Conservation (phyloP, 1,284 basidiomycete genomes). For the Trametes hirsuta region DNA sequence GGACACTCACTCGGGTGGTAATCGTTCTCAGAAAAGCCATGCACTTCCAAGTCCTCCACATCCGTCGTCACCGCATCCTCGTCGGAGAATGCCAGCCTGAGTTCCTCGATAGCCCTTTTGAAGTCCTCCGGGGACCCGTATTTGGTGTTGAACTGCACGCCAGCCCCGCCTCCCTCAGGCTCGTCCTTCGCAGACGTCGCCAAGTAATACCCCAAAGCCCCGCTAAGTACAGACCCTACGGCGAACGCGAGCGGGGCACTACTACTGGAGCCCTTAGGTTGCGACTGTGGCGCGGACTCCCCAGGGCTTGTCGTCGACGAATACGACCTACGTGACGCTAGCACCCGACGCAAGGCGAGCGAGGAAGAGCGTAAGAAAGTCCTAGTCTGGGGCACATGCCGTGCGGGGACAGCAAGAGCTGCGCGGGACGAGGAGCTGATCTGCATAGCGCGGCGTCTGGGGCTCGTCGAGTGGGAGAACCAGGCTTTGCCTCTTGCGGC, state of each 20-base stretch:
- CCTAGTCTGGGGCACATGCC: neutral
- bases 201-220: constrained; percentile 15
- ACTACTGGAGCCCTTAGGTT: neutral
- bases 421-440: too few relatives aligned
- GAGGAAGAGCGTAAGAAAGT: neutral
- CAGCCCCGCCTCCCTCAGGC: neutral
- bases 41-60: constrained; percentile 52
- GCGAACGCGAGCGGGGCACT: constrained; percentile 13
- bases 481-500: too few relatives aligned
- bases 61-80: constrained; percentile 55
- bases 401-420: neutral
- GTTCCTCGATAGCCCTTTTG: constrained; percentile 50
- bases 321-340: neutral
- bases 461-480: too few relatives aligned
- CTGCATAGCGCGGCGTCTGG: too few relatives aligned
- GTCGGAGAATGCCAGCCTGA: constrained; percentile 42
- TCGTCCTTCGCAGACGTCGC: neutral
- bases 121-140: constrained; percentile 59
- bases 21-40: constrained; percentile 62
- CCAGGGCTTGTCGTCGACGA: neutral
- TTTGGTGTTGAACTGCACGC: constrained; percentile 25
- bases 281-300: neutral
- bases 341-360: neutral
- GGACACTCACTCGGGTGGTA: constrained; percentile 54
- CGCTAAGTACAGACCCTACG: constrained; percentile 14